Conservation (phyloP, 345 rosid genomes). For the Aquilaria sinensis region DNA sequence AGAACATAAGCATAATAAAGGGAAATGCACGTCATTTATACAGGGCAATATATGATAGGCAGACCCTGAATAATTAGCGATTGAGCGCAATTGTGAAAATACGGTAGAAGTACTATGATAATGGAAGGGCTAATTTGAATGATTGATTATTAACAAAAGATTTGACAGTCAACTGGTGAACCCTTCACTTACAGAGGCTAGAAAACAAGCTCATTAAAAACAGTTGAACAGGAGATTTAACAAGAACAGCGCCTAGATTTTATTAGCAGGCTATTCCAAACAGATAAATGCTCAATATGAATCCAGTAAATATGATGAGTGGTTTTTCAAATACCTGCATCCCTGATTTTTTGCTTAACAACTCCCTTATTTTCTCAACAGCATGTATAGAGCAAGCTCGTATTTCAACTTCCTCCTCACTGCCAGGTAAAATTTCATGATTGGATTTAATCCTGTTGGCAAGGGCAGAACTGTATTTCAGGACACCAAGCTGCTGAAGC, state of each 20-base stretch:
- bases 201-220: not conserved
- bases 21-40: not conserved
- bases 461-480: constrained; percentile 54
- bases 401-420: constrained; percentile 78
- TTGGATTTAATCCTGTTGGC: constrained; percentile 36
- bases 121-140: too few species aligned
- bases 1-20: not conserved
- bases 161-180: too few species aligned
- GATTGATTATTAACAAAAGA: too few species aligned
- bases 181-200: not conserved
- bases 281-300: too few species aligned
- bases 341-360: constrained; percentile 45
- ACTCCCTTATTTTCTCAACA: constrained; percentile 73
- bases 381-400: constrained; percentile 81
- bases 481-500: constrained; percentile 68
- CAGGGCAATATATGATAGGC: not conserved
- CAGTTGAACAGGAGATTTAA: not conserved
- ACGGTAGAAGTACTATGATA: too few species aligned
- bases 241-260: too few species aligned
- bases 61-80: too few species aligned
- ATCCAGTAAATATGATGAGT: too few species aligned
- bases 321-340: constrained; percentile 40
- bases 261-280: too few species aligned
- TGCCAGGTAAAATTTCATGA: constrained; percentile 55
- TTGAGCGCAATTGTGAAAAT: too few species aligned